Conservation (phyloP, 1,284 basidiomycete species). For the Cryptococcus sp. region DNA sequence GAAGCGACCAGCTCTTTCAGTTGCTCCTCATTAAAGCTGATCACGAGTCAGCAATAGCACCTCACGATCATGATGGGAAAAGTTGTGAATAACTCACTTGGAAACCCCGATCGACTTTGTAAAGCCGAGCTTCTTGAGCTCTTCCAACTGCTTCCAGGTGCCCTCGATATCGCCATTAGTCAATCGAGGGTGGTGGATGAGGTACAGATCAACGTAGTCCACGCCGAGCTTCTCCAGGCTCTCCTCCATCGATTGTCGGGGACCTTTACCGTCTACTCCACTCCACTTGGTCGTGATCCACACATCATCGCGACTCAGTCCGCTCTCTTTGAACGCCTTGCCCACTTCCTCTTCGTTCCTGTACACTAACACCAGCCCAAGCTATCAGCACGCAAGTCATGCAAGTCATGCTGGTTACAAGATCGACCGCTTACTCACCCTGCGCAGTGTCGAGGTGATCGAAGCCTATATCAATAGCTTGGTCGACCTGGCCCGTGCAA, state of each 20-base stretch:
- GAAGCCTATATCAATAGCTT: conserved; percentile 51
- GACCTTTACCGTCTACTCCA: conserved; percentile 59
- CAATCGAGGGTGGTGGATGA: conserved; percentile 59
- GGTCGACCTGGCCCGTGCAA: conserved; percentile 36
- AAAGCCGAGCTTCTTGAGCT: conserved; percentile 60
- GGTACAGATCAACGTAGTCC: conserved; percentile 69
- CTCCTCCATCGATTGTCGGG: conserved; percentile 60
- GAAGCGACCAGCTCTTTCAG: conserved; percentile 61
- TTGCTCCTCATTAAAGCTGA: conserved; percentile 60
- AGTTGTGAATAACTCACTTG: conserved; percentile 53
- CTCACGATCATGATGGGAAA: background rate
- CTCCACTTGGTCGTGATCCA: conserved; percentile 65
- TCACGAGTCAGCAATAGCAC: background rate
- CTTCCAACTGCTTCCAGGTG: conserved; percentile 65
- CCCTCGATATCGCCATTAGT: conserved; percentile 60
- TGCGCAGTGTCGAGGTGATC: conserved; percentile 52
- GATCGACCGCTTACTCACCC: conserved; percentile 20
- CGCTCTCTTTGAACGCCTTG: conserved; percentile 53
- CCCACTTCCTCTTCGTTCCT: conserved; percentile 56
- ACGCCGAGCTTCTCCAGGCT: conserved; percentile 67
- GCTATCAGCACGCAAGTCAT: too few relatives aligned
- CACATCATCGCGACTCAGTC: conserved; percentile 55
- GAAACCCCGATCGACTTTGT: conserved; percentile 73
- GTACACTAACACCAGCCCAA: conserved; percentile 22
- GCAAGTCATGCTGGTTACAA: background rate